A percentile compares a stretch with the other conserved stretches of the same genome.
Conservation (phyloP, 345 rosid genomes). For the Physaria fendleri region DNA sequence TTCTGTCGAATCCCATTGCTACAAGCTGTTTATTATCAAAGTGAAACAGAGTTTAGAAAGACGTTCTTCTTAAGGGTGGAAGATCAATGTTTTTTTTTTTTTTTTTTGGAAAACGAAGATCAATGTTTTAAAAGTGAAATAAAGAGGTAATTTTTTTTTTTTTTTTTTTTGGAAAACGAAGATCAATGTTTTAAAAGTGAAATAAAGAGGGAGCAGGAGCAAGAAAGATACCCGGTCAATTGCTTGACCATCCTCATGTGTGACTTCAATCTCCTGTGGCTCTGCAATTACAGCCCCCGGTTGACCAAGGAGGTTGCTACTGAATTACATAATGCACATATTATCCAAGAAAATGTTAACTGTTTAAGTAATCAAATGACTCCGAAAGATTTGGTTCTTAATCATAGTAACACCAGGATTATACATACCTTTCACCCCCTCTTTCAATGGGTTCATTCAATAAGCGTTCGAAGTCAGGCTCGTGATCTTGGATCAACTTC, state of each 20-base stretch:
- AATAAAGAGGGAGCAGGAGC: too few species aligned
- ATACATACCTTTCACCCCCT: slow-evolving; percentile 64
- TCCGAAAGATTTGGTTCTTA: not conserved
- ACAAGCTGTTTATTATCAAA: slow-evolving; percentile 47
- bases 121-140: not conserved
- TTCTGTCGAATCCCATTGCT: slow-evolving; percentile 87
- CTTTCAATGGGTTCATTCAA: slow-evolving; percentile 87
- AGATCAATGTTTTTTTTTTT: too few species aligned
- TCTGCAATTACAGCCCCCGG: slow-evolving; percentile 72
- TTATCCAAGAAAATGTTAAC: not conserved
- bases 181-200: not conserved
- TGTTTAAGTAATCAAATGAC: not conserved
- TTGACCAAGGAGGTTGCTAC: slow-evolving; percentile 58
- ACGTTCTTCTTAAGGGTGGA: not conserved
- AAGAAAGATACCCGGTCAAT: slow-evolving; percentile 60
- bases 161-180: too few species aligned
- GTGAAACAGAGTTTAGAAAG: not conserved
- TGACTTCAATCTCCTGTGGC: slow-evolving; percentile 60
- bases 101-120: too few species aligned
- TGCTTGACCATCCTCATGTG: slow-evolving; percentile 86
- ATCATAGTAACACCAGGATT: not conserved
- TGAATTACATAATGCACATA: slow-evolving; percentile 14
- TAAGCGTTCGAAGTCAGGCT: slow-evolving; percentile 73
- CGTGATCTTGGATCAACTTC: slow-evolving; percentile 87
- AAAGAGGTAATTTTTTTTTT: too few species aligned